Evolutionary conservation across 2,329 filamentous ascomycete species (phyloP).

Genomic region (Epichloe sp.): DNA sequence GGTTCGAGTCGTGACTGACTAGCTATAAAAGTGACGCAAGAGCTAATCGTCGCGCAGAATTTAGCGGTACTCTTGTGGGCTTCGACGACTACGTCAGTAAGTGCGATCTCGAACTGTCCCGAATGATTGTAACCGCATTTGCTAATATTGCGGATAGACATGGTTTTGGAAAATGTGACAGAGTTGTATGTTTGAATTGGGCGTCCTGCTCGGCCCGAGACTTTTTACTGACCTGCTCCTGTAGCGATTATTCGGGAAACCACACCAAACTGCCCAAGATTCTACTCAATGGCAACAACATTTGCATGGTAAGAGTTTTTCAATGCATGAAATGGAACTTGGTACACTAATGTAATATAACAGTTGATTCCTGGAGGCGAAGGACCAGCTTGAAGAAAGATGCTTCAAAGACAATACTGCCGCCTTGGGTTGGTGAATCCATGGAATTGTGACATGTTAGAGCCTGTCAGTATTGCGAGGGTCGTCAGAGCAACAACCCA

Average conservation of each 20-base stretch:
- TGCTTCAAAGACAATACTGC: background rate
- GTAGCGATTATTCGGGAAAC: constrained; percentile 78
- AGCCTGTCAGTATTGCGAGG: background rate
- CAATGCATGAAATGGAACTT: background rate
- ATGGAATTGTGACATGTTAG: background rate
- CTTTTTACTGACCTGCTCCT: constrained; percentile 5
- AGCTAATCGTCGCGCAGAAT: constrained; percentile 46
- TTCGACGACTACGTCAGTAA: constrained; percentile 99
- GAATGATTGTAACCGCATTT: background rate
- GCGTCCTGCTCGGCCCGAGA: background rate
- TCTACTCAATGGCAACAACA: constrained; percentile 91
- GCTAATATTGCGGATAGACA: constrained; percentile 46
- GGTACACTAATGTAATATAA: background rate
- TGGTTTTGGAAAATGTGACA: constrained; percentile 94
- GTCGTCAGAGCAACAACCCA: background rate
- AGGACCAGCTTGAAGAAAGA: constrained; percentile 33
- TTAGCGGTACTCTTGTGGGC: constrained; percentile 83
- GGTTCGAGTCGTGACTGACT: constrained; percentile 35
- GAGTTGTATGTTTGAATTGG: constrained; percentile 57
- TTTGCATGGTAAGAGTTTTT: constrained; percentile 76
- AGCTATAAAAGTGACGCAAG: background rate
- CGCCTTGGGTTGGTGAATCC: background rate
- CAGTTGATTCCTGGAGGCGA: constrained; percentile 73
- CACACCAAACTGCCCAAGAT: constrained; percentile 90
- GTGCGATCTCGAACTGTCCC: constrained; percentile 29